phyloP scores from a whole-genome alignment of 1,284 basidiomycete species.

The Cystobasidiaceae sp. region DNA sequence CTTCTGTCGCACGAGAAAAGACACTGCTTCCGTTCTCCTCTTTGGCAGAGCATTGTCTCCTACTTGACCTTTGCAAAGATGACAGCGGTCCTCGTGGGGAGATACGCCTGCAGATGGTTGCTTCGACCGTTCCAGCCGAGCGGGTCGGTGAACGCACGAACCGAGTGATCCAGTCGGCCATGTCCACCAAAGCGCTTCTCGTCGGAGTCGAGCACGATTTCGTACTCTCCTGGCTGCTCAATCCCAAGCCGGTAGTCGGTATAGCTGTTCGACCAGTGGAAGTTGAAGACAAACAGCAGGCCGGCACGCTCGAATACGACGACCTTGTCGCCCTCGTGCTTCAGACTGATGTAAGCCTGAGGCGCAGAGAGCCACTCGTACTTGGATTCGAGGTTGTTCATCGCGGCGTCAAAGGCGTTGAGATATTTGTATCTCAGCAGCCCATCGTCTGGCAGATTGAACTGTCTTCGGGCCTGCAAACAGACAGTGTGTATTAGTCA shows the following conservation, averaged over 20 bases:
- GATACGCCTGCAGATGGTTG: slow-evolving; percentile 67
- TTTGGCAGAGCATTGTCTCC: no score
- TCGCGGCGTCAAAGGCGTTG: slow-evolving; percentile 86
- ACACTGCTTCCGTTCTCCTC: no score
- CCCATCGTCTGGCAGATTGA: slow-evolving; percentile 84
- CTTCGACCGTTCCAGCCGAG: slow-evolving; percentile 85
- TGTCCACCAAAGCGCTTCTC: slow-evolving; percentile 85
- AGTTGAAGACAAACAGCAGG: slow-evolving; percentile 93
- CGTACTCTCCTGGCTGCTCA: slow-evolving; percentile 79
- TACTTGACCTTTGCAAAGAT: background rate
- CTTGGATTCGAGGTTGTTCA: slow-evolving; percentile 77
- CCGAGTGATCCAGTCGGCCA: slow-evolving; percentile 63
- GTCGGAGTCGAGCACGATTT: slow-evolving; percentile 73
- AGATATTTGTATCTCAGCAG: slow-evolving; percentile 85
- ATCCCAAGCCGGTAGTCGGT: slow-evolving; percentile 90
- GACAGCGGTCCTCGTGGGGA: background rate
- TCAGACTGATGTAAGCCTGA: slow-evolving; percentile 86
- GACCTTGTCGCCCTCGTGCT: slow-evolving; percentile 86
- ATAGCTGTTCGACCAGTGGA: slow-evolving; percentile 81
- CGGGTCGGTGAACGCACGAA: slow-evolving; percentile 72
- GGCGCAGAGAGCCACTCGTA: slow-evolving; percentile 79
- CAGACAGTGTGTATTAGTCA: background rate
- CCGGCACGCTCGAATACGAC: slow-evolving; percentile 89
- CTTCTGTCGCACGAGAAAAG: no score
- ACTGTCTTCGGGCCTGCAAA: slow-evolving; percentile 64